Percentiles rank a stretch among this genome's conserved stretches.
Conservation (phyloP, 1,284 basidiomycete genomes). For the Cutaneotrichosporon spelunceum region DNA sequence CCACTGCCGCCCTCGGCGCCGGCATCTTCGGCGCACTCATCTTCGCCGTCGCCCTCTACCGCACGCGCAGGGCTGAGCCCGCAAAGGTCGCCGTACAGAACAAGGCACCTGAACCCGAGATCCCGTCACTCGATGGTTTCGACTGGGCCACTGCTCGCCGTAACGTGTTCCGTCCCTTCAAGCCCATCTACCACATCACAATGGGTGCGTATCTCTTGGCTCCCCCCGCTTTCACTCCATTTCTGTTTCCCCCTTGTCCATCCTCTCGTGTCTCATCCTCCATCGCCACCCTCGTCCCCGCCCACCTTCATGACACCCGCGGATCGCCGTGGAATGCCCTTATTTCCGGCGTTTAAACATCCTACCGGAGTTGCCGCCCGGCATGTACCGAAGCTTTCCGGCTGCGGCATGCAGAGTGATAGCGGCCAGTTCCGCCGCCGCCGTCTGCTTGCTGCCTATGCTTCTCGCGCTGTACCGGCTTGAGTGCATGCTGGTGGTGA, state of each 20-base stretch:
- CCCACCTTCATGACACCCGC: not conserved
- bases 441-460: not conserved
- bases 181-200: constrained; percentile 25
- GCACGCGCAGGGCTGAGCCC: not conserved
- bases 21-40: constrained; percentile 1
- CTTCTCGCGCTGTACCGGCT: not conserved
- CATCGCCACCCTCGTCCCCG: not conserved
- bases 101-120: not conserved
- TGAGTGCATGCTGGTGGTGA: not conserved
- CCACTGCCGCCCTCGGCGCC: not conserved
- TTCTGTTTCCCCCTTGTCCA: not conserved
- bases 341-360: not conserved
- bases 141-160: not conserved
- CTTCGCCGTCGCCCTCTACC: not conserved
- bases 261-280: not conserved
- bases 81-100: not conserved
- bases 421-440: not conserved
- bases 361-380: not conserved
- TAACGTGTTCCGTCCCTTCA: constrained; percentile 16
- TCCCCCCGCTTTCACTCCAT: not conserved
- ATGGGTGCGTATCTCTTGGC: constrained; percentile 13
- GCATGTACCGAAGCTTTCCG: not conserved
- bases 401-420: not conserved
- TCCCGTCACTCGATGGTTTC: constrained; percentile 5
- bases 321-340: no score